These are phyloP conservation scores for Camelina neglecta DNA, from an alignment of 345 rosid species.

Conservation along the genomic window DNA sequence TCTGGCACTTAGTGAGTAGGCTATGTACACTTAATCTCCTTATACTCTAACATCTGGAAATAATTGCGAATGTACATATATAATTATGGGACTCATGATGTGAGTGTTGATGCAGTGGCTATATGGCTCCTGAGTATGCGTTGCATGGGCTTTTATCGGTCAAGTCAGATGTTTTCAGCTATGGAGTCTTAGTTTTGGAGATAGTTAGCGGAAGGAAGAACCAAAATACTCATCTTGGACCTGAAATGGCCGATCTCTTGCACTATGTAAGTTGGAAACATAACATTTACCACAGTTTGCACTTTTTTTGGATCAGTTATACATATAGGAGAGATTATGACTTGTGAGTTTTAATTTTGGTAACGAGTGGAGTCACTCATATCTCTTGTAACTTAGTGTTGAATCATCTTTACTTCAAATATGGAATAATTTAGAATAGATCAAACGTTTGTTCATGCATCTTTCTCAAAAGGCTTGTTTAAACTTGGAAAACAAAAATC, in stretches of 20 bases:
- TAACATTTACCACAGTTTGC: not conserved
- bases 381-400: too few relatives aligned
- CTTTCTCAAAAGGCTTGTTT: not conserved
- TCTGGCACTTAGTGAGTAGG: constrained; percentile 76
- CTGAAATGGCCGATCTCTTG: constrained; percentile 71
- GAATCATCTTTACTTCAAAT: too few relatives aligned
- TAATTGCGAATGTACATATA: constrained; percentile 1
- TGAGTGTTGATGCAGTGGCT: constrained; percentile 65
- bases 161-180: constrained; percentile 88
- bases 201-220: constrained; percentile 90
- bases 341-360: too few relatives aligned
- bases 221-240: constrained; percentile 50
- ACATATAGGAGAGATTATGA: too few relatives aligned
- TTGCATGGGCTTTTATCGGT: constrained; percentile 80
- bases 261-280: constrained; percentile 66
- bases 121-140: constrained; percentile 97
- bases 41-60: not conserved
- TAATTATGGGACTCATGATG: constrained; percentile 4
- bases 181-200: constrained; percentile 81
- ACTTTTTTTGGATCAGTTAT: too few relatives aligned
- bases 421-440: too few relatives aligned
- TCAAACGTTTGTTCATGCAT: not conserved
- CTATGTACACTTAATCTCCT: constrained; percentile 43
- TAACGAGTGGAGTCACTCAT: too few relatives aligned
- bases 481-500: not conserved